Base-by-base conservation (phyloP, 805 yeast genomes). In the Ogataea chonburiensis region DNA sequence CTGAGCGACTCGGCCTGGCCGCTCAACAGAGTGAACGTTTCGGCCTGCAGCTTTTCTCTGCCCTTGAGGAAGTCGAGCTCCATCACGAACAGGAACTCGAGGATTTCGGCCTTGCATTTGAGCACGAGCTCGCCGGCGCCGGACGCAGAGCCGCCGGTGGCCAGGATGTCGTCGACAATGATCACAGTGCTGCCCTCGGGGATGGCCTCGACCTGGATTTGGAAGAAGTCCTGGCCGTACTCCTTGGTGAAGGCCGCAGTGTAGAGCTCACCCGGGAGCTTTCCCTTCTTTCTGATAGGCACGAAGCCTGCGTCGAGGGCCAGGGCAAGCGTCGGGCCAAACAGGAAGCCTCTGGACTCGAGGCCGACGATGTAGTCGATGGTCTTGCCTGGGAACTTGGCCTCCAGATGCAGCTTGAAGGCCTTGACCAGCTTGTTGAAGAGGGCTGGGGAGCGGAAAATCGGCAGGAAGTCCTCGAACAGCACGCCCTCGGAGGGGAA, bases 41-140 rank as follows among this genome's bases (percentile, higher is more conserved):
- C 94, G 28, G 93, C 87, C 40, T 70, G 73, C 53, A 93, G 79
- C 68, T 77, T 83, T 39, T 84, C 89, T 66, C 95, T 80, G 49
- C 98, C 99, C 58, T 88, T 82, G 60, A 93, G 77, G 77, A 91
- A 93, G 56, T 86, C 91, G 55, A 93, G 79, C 68, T 93, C 98
- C 86, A 93, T 79, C 29, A 93, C 86, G 58, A 93, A 93, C 47
- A 82, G 68, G 62, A 79, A 93, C 65, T 88, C 95, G 34, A 81
- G 60, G 36, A 89, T 73, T 42, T 81, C 74, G 43, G 81, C 96
- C 38, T 80, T 79, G 43, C 80, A 71, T 61, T 73, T 66, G 49
- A 59, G 57, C 34, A 87, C 83, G 47, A 93, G 73, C 56, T 86
- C 82, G 42, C 95, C 97, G 26, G 98, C 98, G 42, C 94, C 96